Evolutionary conservation across 2,329 filamentous ascomycete genomes (phyloP), one percentile per base, ranked within the genome.

Genomic region (Phaeosphaeriaceae sp.): DNA sequence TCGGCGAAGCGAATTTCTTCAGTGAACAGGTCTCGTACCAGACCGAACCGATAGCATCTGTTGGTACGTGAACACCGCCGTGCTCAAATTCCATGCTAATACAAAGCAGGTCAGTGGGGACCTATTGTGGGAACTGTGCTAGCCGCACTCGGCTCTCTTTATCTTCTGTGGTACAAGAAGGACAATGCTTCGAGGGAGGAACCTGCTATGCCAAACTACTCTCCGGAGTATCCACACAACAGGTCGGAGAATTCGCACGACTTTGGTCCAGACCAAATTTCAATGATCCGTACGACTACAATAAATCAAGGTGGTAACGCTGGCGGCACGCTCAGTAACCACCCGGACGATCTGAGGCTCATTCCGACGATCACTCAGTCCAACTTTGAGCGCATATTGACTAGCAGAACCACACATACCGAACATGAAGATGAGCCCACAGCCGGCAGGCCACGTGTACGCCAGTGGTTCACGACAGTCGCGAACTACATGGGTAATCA

Each of bases 1-100:
- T 87, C 0, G 88, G 88, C 0, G 88, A 90, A 72, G 79, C 80
- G 31, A 90, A 91, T 63, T 87, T 90, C 62, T 89, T 82, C 63
- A 89, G 85, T 48, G 20, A 54, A 0, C 85, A 84, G 54, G 79
- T 90, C 3, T 65, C 61, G 0, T 88, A 85, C 57, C 81, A 88
- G 59, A 89, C 85, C 0, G 88, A 91, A 59, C 86, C 87, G 0
- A 85, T 90, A 52, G 79, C 79, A 5, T 88, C 84, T 60, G 81
- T 90, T 49, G 87, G 85, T 36, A 54, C 17, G 68, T 33, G 7
- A 7, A 5, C 15, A 1, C 2, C 2, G n/a, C 15, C 3, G 33
- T 19, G 11, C 20, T 1, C 0, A 10, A 31, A 41, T 3, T 24
- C 9, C 13, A 33, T 10, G 24, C 45, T 60, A 21, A 60, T 46